Evolutionary conservation across 352 stramenopile species (phyloP), one percentile per base, ranked within the genome.

Genomic region (Phytophthora niederhauseri): DNA sequence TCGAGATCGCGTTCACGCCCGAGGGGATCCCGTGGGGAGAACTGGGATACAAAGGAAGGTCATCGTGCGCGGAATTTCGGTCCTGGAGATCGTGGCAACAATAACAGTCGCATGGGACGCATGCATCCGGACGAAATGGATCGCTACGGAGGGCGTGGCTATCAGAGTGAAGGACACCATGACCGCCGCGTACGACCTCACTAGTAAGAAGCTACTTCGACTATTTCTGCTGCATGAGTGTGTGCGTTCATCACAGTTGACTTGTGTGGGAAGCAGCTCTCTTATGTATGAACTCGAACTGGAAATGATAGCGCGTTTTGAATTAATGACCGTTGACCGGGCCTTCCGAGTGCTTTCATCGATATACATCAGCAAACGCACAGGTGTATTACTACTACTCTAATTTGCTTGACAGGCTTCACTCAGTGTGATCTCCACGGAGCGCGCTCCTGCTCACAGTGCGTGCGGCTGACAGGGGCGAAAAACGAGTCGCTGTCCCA

Each of bases 401-500:
- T 34, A 34, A 34, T 12, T 12, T 34, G 30, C 30, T 34, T 8
- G 30, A 34, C 6, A 34, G 6, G 30, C 30, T 34, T 34, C 30
- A 34, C 30, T 52, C 62, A 74, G 30, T 75, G 58, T 30, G 69
- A 69, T 64, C 55, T 72, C 57, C 69, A 76, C 9, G 46, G 31
- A 3, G 49, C 26, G n/a, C 70, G 70, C 20, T 74, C 65, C 19
- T 73, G 64, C 46, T 78, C 67, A 11, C 69, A 55, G 20, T 70
- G 66, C 31, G 56, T 52, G 14, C 66, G 66, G 26, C 58, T 38
- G 24, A 61, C 53, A 28, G 67, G 66, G 53, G 67, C 38, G 52
- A 78, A 78, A 64, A 73, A 68, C 4, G 68, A 56, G 58, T 78
- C 67, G 22, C 67, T 70, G 54, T 78, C 62, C 71, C 71, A 78